phyloP scores from a whole-genome alignment of 805 yeast genomes.

The Lachancea sp. region DNA sequence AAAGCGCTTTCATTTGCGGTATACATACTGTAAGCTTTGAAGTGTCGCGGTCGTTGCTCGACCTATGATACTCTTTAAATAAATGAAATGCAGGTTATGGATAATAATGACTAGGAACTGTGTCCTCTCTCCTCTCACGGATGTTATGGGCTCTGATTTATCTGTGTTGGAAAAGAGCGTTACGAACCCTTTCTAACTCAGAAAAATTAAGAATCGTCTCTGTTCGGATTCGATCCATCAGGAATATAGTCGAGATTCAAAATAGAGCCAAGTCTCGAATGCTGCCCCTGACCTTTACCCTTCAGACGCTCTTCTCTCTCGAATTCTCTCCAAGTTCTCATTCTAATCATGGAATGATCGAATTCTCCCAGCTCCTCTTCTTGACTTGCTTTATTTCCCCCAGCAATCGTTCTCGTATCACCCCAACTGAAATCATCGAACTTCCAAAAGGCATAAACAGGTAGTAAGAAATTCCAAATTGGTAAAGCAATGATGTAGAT shows the following conservation, averaged over 20 bases:
- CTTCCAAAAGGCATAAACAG: conserved; percentile 86
- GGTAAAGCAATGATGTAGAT: conserved; percentile 78
- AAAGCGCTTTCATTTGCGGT: conserved; percentile 15
- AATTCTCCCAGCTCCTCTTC: conserved; percentile 72
- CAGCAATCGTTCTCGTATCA: conserved; percentile 76
- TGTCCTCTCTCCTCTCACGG: not conserved
- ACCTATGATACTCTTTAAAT: not conserved
- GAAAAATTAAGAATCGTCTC: not conserved
- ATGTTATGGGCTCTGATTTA: not conserved
- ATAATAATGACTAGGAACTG: not conserved
- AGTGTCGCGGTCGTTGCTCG: not conserved
- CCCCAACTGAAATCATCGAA: conserved; percentile 98
- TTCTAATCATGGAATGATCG: conserved; percentile 82
- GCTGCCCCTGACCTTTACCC: conserved; percentile 1
- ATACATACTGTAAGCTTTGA: conserved; percentile 30
- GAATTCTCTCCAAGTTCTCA: conserved; percentile 93
- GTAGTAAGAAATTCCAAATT: conserved; percentile 88
- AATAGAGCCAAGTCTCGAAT: conserved; percentile 3
- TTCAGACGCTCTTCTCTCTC: conserved; percentile 48
- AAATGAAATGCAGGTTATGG: not conserved
- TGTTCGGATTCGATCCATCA: not conserved
- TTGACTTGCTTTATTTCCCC: conserved; percentile 57
- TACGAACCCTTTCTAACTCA: not conserved
- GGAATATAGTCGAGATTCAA: conserved; percentile 5
- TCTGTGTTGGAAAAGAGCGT: too few species aligned